Evolutionary conservation across 1,284 basidiomycete species (phyloP), one percentile per base, ranked within the genome.

Genomic region (Ceraceosorus bombacis): DNA sequence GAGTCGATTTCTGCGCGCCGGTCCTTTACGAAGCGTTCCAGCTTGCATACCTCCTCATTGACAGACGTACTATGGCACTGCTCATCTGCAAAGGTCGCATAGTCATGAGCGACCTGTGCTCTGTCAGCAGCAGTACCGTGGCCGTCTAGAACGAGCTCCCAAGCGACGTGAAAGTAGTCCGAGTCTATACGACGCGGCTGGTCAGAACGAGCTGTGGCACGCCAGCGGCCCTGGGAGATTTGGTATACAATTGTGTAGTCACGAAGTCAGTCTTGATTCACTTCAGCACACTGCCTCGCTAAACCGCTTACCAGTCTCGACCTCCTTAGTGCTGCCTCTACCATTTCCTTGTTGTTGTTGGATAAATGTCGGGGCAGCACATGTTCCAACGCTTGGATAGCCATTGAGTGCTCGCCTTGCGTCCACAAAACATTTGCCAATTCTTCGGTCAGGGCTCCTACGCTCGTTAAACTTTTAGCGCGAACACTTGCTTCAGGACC

Each of bases 401-500:
- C 93, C 1, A 88, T 80, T 57, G 85, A 85, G 69, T 90, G 88
- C 73, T 97, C 91, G 43, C 85, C 84, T 69, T 90, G 87, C 5
- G 84, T 79, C 91, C 94, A 97, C 9, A 97, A 82, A 5, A 96
- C 90, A 58, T 87, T 84, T 2, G 93, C 87, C 67, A 90, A 90
- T 76, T 96, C 92, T 70, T 85, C 82, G 1, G 83, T 83, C n/a
- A 67, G 54, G 8, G 60, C 61, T 0, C 81, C 80, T 0, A 3
- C 67, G 8, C 46, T 40, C 5, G 39, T 41, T 36, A 61, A 27
- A 9, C 36, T 41, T 15, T 49, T 10, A 36, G 63, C 0, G 71
- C 73, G 63, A 85, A 84, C 17, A 94, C 79, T 50, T 80, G 80
- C 67, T 87, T 86, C 0, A 90, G 89, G 39, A 85, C 83, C 12